Evolutionary conservation across 2,329 filamentous ascomycete species (phyloP).

Genomic region (Kalmusia sp.): DNA sequence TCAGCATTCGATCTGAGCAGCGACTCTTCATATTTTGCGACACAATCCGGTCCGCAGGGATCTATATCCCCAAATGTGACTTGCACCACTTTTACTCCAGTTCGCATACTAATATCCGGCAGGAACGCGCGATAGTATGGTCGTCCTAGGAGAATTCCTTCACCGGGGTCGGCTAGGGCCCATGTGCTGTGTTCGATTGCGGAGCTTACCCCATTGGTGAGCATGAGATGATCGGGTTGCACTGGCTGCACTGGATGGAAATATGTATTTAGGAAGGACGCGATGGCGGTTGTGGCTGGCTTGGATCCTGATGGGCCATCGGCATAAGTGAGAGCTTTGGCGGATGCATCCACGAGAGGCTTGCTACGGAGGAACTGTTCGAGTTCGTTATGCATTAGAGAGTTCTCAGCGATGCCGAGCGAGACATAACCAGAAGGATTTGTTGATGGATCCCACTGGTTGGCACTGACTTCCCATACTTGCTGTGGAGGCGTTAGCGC

Average conservation of each 20-base stretch:
- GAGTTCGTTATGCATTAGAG: conserved; percentile 58
- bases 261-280: conserved; percentile 47
- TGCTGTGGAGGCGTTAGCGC: neutral
- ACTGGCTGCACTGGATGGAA: conserved; percentile 39
- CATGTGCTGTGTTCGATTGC: conserved; percentile 53
- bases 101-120: conserved; percentile 53
- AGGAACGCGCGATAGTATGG: conserved; percentile 59
- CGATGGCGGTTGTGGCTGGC: conserved; percentile 38
- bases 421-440: conserved; percentile 58
- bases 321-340: conserved; percentile 48
- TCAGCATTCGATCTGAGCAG: conserved; percentile 45
- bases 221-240: conserved; percentile 42
- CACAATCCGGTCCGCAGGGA: conserved; percentile 51
- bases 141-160: conserved; percentile 51
- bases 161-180: conserved; percentile 51
- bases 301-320: conserved; percentile 50
- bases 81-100: conserved; percentile 52
- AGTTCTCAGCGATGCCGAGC: conserved; percentile 62
- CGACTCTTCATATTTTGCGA: conserved; percentile 55
- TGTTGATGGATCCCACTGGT: conserved; percentile 52
- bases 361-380: conserved; percentile 51
- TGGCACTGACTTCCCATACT: conserved; percentile 48
- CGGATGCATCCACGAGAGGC: conserved; percentile 27
- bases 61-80: conserved; percentile 56
- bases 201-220: conserved; percentile 52